A percentile compares a stretch with the other conserved stretches of the same genome.
Evolutionary conservation across 129 eudicot species (phyloP).

Genomic region (Dittrichia graveolens): DNA sequence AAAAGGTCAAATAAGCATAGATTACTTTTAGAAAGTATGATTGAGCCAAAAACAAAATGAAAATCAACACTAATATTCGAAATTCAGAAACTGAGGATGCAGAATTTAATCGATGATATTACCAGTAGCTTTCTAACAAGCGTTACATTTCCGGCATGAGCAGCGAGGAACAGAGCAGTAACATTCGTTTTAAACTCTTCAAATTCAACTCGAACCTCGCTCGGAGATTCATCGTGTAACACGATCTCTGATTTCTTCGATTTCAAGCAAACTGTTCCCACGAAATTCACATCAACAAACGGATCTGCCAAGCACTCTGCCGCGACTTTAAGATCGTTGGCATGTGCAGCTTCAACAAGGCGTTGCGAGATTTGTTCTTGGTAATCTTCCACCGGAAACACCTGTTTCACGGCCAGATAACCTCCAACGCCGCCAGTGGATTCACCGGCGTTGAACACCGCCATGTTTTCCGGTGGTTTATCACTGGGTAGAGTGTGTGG

Average conservation of each 20-base stretch:
- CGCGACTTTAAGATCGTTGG: conserved; percentile 46
- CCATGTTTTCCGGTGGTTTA: conserved; percentile 31
- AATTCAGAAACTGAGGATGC: background rate
- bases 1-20: background rate
- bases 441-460: conserved; percentile 35
- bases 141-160: conserved; percentile 58
- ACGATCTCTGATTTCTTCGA: conserved; percentile 60
- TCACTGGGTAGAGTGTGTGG: background rate
- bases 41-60: background rate
- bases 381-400: conserved; percentile 59
- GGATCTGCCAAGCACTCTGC: conserved; percentile 55
- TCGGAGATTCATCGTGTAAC: conserved; percentile 54
- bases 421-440: conserved; percentile 34
- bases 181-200: conserved; percentile 88
- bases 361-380: conserved; percentile 58
- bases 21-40: background rate
- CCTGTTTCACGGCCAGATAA: conserved; percentile 44
- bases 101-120: conserved; percentile 9
- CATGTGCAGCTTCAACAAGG: conserved; percentile 65
- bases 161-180: conserved; percentile 75
- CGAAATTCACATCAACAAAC: conserved; percentile 63
- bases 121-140: conserved; percentile 69
- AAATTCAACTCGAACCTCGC: conserved; percentile 46
- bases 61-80: background rate
- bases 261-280: conserved; percentile 65